phyloP scores from a whole-genome alignment of 441 rosid species.

The Metrosideros polymorpha region DNA sequence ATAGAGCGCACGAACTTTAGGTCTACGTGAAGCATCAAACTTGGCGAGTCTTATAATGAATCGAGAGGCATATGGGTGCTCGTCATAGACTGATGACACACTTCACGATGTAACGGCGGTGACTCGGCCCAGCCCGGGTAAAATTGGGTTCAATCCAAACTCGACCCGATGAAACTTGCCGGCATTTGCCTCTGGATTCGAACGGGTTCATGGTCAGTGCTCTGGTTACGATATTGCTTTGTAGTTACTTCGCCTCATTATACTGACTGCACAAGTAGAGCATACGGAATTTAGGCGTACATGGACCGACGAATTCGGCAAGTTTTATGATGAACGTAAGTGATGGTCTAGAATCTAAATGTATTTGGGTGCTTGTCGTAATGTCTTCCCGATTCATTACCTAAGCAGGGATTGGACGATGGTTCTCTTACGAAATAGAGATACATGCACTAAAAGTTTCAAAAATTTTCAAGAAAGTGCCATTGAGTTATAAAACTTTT shows the following conservation, averaged over 20 bases:
- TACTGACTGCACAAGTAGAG: neutral
- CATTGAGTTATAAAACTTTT: no score
- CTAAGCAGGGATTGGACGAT: neutral
- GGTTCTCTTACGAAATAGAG: neutral
- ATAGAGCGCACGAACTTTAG: neutral
- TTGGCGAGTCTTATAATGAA: neutral
- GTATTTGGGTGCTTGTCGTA: neutral
- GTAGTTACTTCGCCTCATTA: neutral
- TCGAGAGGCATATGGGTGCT: neutral
- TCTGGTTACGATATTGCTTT: neutral
- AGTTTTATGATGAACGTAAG: no score
- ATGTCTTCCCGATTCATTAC: neutral
- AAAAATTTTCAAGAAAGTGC: no score
- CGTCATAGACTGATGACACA: neutral
- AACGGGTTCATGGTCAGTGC: neutral
- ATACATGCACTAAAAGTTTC: no score
- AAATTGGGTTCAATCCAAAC: neutral
- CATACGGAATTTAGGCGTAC: no score
- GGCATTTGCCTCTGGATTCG: neutral
- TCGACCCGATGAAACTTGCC: fast-evolving
- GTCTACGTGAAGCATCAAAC: neutral
- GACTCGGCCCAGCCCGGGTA: neutral
- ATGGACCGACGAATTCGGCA: neutral
- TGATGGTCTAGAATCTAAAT: no score
- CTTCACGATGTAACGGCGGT: neutral